Base-by-base conservation (phyloP, 371 early-diverging fungal species). In the Mortierella sp. region DNA sequence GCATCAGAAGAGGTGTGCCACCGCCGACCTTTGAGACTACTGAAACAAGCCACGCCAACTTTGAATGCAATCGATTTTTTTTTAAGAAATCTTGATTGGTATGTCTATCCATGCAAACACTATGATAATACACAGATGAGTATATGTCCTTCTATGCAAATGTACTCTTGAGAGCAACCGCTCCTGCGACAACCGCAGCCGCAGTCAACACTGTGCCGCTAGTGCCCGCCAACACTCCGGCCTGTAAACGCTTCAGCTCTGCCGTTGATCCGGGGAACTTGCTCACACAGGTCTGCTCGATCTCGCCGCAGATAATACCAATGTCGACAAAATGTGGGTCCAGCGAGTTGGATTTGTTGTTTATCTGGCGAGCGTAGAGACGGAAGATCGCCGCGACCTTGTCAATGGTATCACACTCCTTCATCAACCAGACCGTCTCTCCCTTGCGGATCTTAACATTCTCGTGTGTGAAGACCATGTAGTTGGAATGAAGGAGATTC, bases 381-480 rank as follows among this genome's bases (percentile, higher is more conserved):
- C 89, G 80, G 79, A 93, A 93, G 58, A 92, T 85, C 37, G 81
- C 79, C 28, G 87, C 82, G 6, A 92, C 90, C 30, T 78, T 82
- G 53, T 89, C 85, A 66, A 92, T 84, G 50, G 79, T 79, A 37
- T 78, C 86, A 24, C 85, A 79, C 62, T 82, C 78, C 52, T 67
- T 62, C 55, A 82, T 79, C 47, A 82, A 34, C 81, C 79, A 71
- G 26, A 96, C 90, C 27, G 98, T 92, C 68, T 93, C 90, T 7
- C 97, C 97, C 75, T 97, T 96, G 60, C 97, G 93, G 70, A 97
- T 97, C 85, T 98, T 98, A 70, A 94, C 86, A 60, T 93, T 92
- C 37, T 78, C 75, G 34, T 82, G 83, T 2, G 87, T 83, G 68
- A 92, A 95, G 23, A 97, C 83, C 26, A 83, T 83, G 58, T 88